A percentile compares a stretch with the other conserved stretches of the same genome.
phyloP scores from a whole-genome alignment of 768 basidiomycete genomes.

The Boletus edulis region DNA sequence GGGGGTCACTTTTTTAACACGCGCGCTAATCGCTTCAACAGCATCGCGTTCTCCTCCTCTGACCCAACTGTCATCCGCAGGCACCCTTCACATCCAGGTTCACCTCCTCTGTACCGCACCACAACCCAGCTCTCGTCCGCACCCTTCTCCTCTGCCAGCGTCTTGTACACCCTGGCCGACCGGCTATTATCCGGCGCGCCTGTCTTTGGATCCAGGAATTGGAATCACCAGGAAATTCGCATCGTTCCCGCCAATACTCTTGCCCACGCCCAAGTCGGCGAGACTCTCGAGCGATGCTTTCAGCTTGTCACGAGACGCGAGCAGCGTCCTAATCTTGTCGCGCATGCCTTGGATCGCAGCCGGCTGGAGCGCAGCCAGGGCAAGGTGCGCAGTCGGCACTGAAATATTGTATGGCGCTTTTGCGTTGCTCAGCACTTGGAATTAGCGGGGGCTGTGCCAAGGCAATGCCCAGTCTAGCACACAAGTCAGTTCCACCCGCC shows the following conservation, averaged over 20 bases:
- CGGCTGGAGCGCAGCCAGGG: slow-evolving; percentile 72
- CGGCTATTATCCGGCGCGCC: slow-evolving; percentile 53
- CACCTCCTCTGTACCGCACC: slow-evolving; percentile 84
- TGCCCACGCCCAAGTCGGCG: slow-evolving; percentile 54
- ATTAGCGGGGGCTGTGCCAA: slow-evolving; percentile 88
- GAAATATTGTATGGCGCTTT: slow-evolving; percentile 99
- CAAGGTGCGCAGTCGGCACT: slow-evolving; percentile 81
- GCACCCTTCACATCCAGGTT: slow-evolving; percentile 84
- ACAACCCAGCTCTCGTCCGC: slow-evolving; percentile 85
- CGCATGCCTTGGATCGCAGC: slow-evolving; percentile 62
- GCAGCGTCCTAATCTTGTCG: slow-evolving; percentile 57
- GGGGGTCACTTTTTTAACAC: slow-evolving; percentile 32
- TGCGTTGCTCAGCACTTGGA: slow-evolving; percentile 80
- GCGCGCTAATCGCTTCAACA: slow-evolving; percentile 53
- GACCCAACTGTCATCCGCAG: slow-evolving; percentile 89
- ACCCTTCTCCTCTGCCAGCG: slow-evolving; percentile 78
- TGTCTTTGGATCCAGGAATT: slow-evolving; percentile 55
- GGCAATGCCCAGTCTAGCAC: slow-evolving; percentile 77
- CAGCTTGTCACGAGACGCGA: slow-evolving; percentile 55
- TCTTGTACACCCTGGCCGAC: slow-evolving; percentile 67
- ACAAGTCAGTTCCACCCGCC: neutral
- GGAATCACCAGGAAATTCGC: slow-evolving; percentile 91
- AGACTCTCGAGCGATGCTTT: slow-evolving; percentile 49
- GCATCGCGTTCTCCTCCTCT: slow-evolving; percentile 66
- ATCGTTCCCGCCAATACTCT: slow-evolving; percentile 73